These are phyloP conservation scores for Dactylellina leptospora DNA, from an alignment of 2,329 filamentous ascomycete species.

Conservation along the genomic window DNA sequence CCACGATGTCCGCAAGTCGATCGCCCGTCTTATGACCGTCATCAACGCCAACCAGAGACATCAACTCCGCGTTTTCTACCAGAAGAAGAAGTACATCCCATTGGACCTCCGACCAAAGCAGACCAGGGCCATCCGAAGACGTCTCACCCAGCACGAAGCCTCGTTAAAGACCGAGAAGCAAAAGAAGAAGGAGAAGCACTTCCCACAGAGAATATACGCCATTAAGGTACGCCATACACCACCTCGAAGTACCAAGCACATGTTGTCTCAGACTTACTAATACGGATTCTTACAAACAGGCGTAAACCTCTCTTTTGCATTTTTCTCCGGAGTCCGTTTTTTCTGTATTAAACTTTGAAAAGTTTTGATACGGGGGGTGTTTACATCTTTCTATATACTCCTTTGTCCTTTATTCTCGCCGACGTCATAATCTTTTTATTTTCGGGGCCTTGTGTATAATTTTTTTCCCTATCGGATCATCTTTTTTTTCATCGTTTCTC, in stretches of 20 bases:
- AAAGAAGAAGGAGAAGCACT: conserved; percentile 94
- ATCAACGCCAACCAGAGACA: conserved; percentile 99
- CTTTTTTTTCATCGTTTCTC: conserved; percentile 8
- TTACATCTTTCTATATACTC: conserved; percentile 45
- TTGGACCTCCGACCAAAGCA: conserved; percentile 98
- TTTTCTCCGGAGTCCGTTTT: conserved; percentile 53
- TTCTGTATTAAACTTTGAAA: conserved; percentile 54
- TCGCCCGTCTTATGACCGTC: conserved; percentile 97
- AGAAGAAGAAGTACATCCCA: conserved; percentile 99
- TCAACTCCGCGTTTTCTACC: conserved; percentile 99
- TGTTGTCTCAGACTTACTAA: conserved; percentile 11
- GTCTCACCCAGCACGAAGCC: conserved; percentile 90
- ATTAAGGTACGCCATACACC: conserved; percentile 80
- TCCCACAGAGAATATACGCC: conserved; percentile 98
- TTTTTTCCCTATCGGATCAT: conserved; percentile 31
- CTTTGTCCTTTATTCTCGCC: conserved; percentile 28
- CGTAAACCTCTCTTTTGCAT: conserved; percentile 54
- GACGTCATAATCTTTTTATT: conserved; percentile 50
- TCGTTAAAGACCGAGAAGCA: conserved; percentile 87
- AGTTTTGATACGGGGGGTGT: conserved; percentile 49
- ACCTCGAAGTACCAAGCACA: neutral
- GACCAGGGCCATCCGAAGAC: conserved; percentile 96
- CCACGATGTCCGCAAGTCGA: conserved; percentile 99
- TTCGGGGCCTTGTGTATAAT: conserved; percentile 52
- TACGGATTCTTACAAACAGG: conserved; percentile 8